phyloP scores from a whole-genome alignment of 2,329 filamentous ascomycete species.

The Achaetomium macrosporum region DNA sequence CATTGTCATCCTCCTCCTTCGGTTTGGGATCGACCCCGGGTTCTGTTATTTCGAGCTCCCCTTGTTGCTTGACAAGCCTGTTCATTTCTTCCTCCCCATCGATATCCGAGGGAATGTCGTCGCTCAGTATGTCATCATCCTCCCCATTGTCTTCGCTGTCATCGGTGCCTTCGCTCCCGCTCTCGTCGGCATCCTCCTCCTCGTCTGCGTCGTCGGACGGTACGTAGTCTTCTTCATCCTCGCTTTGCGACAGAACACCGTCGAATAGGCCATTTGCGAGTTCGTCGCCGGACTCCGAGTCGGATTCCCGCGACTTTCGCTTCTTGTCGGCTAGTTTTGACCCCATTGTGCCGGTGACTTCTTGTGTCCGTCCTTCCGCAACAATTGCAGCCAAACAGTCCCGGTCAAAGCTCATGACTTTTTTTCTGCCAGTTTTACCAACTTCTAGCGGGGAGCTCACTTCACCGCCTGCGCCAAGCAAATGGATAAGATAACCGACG shows the following conservation, averaged over 20 bases:
- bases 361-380: conserved; percentile 5
- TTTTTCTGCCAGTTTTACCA: conserved; percentile 23
- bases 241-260: conserved; percentile 50
- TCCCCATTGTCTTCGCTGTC: conserved; percentile 37
- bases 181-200: conserved; percentile 39
- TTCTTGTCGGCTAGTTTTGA: conserved; percentile 47
- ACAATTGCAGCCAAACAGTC: conserved; percentile 11
- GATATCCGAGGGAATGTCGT: conserved; percentile 38
- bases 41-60: conserved; percentile 27
- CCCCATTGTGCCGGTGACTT: conserved; percentile 32
- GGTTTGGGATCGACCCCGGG: conserved; percentile 31
- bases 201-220: conserved; percentile 38
- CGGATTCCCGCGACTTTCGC: conserved; percentile 57
- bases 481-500: background rate
- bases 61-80: conserved; percentile 29
- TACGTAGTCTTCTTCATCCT: conserved; percentile 53
- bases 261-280: conserved; percentile 50
- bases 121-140: conserved; percentile 34
- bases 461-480: conserved; percentile 19
- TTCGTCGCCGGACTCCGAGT: conserved; percentile 56
- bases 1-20: conserved; percentile 30
- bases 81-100: conserved; percentile 34
- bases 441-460: conserved; percentile 19
- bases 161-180: conserved; percentile 24
- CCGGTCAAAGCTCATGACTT: conserved; percentile 16